phyloP scores from a whole-genome alignment of 495 filamentous ascomycete species.

The Neurospora tetraspora region DNA sequence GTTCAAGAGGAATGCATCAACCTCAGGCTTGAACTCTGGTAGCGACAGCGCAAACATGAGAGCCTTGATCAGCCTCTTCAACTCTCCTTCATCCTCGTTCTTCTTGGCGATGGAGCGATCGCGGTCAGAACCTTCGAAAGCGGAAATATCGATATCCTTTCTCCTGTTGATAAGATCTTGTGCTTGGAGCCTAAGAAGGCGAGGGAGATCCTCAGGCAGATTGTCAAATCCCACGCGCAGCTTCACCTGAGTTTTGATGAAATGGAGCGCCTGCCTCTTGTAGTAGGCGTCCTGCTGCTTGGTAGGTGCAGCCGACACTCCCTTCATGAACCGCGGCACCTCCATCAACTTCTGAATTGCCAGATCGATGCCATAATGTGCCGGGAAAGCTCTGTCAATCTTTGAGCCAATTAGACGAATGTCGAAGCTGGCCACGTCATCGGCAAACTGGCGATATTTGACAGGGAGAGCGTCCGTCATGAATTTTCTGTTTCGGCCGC shows the following conservation, averaged over 20 bases:
- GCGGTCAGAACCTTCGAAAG: constrained; percentile 61
- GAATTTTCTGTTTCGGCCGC: constrained; percentile 90
- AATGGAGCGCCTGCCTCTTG: constrained; percentile 82
- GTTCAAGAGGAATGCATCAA: constrained; percentile 62
- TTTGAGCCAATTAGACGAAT: constrained; percentile 80
- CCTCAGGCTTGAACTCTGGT: constrained; percentile 64
- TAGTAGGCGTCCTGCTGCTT: constrained; percentile 73
- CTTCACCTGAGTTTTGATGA: constrained; percentile 81
- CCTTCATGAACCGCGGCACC: constrained; percentile 47
- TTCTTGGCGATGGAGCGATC: constrained; percentile 80
- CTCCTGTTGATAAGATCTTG: constrained; percentile 69
- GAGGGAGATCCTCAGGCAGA: constrained; percentile 79
- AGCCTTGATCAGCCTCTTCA: constrained; percentile 82
- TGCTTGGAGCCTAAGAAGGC: constrained; percentile 75
- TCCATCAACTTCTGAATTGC: constrained; percentile 83
- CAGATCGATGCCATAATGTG: constrained; percentile 73
- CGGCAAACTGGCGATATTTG: constrained; percentile 70
- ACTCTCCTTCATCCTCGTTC: constrained; percentile 62
- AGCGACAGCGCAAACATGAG: constrained; percentile 78
- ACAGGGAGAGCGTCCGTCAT: constrained; percentile 78
- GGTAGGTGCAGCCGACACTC: constrained; percentile 19
- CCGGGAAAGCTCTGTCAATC: constrained; percentile 77
- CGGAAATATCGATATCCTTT: constrained; percentile 48
- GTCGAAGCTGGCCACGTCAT: constrained; percentile 78
- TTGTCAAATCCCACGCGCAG: constrained; percentile 79